Conservation (phyloP, 495 filamentous ascomycete genomes). For the Collariella sp. region DNA sequence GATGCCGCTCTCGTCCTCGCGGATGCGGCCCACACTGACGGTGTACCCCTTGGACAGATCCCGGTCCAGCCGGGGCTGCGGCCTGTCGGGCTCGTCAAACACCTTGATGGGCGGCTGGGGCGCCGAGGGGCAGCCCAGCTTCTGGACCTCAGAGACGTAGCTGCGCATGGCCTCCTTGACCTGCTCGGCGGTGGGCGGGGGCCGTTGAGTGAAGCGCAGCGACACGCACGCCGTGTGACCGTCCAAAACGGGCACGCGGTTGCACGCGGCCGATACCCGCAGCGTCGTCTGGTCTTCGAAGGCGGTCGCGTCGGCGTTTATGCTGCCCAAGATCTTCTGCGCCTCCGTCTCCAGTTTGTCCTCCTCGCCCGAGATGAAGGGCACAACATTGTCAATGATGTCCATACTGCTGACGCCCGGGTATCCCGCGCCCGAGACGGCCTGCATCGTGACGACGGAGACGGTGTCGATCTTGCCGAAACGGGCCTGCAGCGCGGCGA, state of each 20-base stretch:
- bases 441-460: slow-evolving; percentile 81
- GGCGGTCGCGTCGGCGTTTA: slow-evolving; percentile 56
- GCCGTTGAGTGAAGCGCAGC: slow-evolving; percentile 56
- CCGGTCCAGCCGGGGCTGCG: slow-evolving; percentile 77
- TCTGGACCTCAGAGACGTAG: slow-evolving; percentile 68
- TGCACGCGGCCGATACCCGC: slow-evolving; percentile 69
- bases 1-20: slow-evolving; percentile 64
- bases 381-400: slow-evolving; percentile 74
- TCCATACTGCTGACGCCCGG: slow-evolving; percentile 71
- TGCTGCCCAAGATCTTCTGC: slow-evolving; percentile 68
- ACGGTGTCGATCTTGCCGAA: slow-evolving; percentile 69
- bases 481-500: slow-evolving; percentile 67
- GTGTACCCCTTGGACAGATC: slow-evolving; percentile 68
- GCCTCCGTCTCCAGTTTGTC: slow-evolving; percentile 83
- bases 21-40: slow-evolving; percentile 69
- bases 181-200: slow-evolving; percentile 49
- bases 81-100: slow-evolving; percentile 70
- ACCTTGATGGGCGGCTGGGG: slow-evolving; percentile 65
- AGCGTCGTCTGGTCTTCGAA: slow-evolving; percentile 57
- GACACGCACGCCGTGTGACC: slow-evolving; percentile 80
- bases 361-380: slow-evolving; percentile 80
- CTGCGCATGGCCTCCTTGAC: slow-evolving; percentile 60
- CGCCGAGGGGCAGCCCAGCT: slow-evolving; percentile 66
- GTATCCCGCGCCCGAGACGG: slow-evolving; percentile 80
- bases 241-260: slow-evolving; percentile 73